A percentile compares a stretch with the other conserved stretches of the same genome.
These are phyloP conservation scores for Ganoderma boninense DNA, from an alignment of 1,284 basidiomycete genomes.

Conservation along the genomic window DNA sequence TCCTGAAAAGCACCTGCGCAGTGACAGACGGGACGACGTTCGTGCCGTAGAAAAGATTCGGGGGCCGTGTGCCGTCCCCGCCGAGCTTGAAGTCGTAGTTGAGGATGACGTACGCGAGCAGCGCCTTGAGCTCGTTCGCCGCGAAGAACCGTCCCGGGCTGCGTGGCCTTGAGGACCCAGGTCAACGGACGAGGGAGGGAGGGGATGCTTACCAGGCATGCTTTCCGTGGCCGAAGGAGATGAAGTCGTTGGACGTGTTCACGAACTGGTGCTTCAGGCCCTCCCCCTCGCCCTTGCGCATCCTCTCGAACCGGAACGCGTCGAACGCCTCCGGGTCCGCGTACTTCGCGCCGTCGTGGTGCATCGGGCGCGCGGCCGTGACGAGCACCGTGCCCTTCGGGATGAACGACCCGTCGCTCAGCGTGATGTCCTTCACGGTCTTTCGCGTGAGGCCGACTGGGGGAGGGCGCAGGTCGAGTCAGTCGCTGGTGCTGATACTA, in stretches of 20 bases:
- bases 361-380: slow-evolving; percentile 48
- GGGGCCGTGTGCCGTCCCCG: slow-evolving; percentile 12
- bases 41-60: background rate
- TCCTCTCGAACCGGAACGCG: slow-evolving; percentile 54
- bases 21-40: slow-evolving; percentile 1
- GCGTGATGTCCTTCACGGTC: slow-evolving; percentile 44
- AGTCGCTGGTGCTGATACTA: too few relatives aligned
- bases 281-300: slow-evolving; percentile 39
- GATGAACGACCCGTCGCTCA: slow-evolving; percentile 52
- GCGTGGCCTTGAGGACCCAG: background rate
- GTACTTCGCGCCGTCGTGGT: slow-evolving; percentile 51
- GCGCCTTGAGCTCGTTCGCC: slow-evolving; percentile 52
- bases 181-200: background rate
- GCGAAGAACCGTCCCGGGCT: slow-evolving; percentile 57
- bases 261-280: slow-evolving; percentile 41
- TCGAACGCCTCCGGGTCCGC: slow-evolving; percentile 49
- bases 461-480: background rate
- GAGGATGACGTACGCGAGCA: slow-evolving; percentile 52
- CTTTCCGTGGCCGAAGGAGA: slow-evolving; percentile 39
- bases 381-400: slow-evolving; percentile 52
- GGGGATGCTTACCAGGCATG: slow-evolving; percentile 35
- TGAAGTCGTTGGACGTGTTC: slow-evolving; percentile 40
- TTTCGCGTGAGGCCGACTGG: slow-evolving; percentile 30
- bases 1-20: slow-evolving; percentile 20
- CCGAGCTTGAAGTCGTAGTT: slow-evolving; percentile 48